These are phyloP conservation scores for Xerocomellus chrysenteron DNA, from an alignment of 768 basidiomycete species.

Conservation along the genomic window DNA sequence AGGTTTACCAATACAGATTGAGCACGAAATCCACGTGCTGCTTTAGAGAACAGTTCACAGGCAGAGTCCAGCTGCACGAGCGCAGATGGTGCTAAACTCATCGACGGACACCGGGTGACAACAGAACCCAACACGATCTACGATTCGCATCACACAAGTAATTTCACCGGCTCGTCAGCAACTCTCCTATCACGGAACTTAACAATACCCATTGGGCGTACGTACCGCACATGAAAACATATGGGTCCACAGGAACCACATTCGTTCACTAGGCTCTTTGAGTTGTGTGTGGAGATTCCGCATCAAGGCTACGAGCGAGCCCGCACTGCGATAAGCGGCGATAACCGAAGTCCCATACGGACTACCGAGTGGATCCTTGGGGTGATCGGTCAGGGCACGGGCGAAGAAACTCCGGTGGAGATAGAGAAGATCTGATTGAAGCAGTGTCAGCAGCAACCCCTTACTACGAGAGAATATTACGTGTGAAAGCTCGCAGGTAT, in stretches of 20 bases:
- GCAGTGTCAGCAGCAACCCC: conserved; percentile 15
- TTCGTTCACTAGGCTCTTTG: conserved; percentile 60
- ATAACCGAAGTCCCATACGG: conserved; percentile 73
- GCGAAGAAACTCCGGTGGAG: conserved; percentile 75
- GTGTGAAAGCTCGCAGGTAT: background rate
- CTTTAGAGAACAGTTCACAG: conserved; percentile 70
- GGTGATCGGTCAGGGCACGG: conserved; percentile 68
- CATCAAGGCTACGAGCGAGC: conserved; percentile 69
- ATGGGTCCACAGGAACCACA: conserved; percentile 55
- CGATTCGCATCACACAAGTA: conserved; percentile 1
- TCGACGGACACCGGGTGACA: conserved; percentile 75
- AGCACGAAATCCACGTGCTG: conserved; percentile 63
- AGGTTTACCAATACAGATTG: conserved; percentile 58
- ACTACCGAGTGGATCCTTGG: conserved; percentile 70
- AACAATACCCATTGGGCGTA: conserved; percentile 10
- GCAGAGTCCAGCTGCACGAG: conserved; percentile 73
- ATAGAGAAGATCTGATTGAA: conserved; percentile 57
- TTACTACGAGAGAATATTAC: background rate
- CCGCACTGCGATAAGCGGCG: conserved; percentile 71
- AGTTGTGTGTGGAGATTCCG: conserved; percentile 64
- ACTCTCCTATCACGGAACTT: conserved; percentile 10
- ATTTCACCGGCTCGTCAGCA: conserved; percentile 16
- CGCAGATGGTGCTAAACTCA: conserved; percentile 75
- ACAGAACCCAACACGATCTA: conserved; percentile 72
- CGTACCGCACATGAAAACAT: conserved; percentile 63